A percentile compares a stretch with the other conserved stretches of the same genome.
phyloP scores from a whole-genome alignment of 2,329 filamentous ascomycete species.

The Nannizzia gypsea region DNA sequence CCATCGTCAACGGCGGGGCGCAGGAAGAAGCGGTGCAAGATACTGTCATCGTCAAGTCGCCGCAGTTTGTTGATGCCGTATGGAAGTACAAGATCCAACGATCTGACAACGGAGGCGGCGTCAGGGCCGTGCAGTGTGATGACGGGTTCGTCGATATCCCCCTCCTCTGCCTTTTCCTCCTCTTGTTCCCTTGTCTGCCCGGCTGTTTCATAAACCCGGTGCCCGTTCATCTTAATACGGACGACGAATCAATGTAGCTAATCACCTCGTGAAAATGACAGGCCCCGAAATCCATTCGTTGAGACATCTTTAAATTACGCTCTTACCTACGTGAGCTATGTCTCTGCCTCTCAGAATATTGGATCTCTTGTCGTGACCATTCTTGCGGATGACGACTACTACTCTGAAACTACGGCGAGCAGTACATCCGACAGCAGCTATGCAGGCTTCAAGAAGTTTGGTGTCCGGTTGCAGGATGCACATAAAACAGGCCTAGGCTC shows the following conservation, averaged over 20 bases:
- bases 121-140: slow-evolving; percentile 58
- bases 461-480: slow-evolving; percentile 60
- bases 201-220: slow-evolving; percentile 48
- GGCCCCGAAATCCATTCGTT: slow-evolving; percentile 68
- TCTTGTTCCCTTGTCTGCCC: slow-evolving; percentile 45
- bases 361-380: slow-evolving; percentile 66
- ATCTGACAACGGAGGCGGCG: slow-evolving; percentile 60
- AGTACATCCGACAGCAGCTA: slow-evolving; percentile 22
- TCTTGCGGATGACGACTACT: slow-evolving; percentile 92
- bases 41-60: slow-evolving; percentile 77
- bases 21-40: slow-evolving; percentile 29
- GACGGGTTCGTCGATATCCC: slow-evolving; percentile 24
- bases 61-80: slow-evolving; percentile 74
- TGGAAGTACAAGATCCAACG: slow-evolving; percentile 79
- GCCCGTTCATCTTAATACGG: background rate
- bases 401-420: slow-evolving; percentile 54
- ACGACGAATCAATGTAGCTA: background rate
- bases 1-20: slow-evolving; percentile 6
- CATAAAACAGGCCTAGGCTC: slow-evolving; percentile 96
- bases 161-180: no score
- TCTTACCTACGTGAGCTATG: slow-evolving; percentile 60
- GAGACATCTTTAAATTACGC: slow-evolving; percentile 83
- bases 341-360: slow-evolving; percentile 43
- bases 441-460: slow-evolving; percentile 59
- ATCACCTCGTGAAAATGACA: slow-evolving; percentile 13